Evolutionary conservation across 1,284 basidiomycete species (phyloP).

Genomic region (Heliocybe sulcata): DNA sequence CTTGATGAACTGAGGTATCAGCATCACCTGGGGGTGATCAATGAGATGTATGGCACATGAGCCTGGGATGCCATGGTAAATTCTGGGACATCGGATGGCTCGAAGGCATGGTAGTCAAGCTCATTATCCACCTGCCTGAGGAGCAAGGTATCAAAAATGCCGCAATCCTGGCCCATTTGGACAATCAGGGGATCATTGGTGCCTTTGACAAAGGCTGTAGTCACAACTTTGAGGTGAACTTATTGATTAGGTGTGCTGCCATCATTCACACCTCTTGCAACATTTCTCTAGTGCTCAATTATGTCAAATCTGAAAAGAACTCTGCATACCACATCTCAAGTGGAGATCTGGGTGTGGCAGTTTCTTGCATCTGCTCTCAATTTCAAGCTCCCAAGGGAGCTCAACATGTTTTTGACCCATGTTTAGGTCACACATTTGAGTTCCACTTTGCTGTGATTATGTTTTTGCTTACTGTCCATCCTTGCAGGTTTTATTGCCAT

Average conservation of each 20-base stretch:
- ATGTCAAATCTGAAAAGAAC: slow-evolving; percentile 23
- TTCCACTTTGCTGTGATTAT: too few species aligned
- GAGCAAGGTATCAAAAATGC: neutral
- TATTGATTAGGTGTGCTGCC: slow-evolving; percentile 19
- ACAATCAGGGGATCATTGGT: slow-evolving; percentile 34
- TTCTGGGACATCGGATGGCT: slow-evolving; percentile 30
- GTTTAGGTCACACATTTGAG: too few species aligned
- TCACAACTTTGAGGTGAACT: slow-evolving; percentile 25
- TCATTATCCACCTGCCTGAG: slow-evolving; percentile 12
- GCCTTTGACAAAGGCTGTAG: slow-evolving; percentile 25
- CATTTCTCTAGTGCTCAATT: slow-evolving; percentile 17
- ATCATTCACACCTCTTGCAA: slow-evolving; percentile 15
- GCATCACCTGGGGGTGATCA: slow-evolving; percentile 20
- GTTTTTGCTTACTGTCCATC: too few species aligned
- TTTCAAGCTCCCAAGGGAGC: too few species aligned
- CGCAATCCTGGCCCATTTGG: slow-evolving; percentile 6
- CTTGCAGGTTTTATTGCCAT: too few species aligned
- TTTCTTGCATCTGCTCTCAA: neutral
- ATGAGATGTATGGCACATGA: slow-evolving; percentile 25
- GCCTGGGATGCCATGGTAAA: slow-evolving; percentile 15
- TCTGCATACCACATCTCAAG: slow-evolving; percentile 26
- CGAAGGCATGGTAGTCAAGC: slow-evolving; percentile 30
- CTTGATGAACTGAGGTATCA: slow-evolving; percentile 29
- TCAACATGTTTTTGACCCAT: too few species aligned
- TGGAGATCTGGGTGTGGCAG: slow-evolving; percentile 10